Conservation (phyloP, 345 rosid genomes). For the Citropsis articulata region DNA sequence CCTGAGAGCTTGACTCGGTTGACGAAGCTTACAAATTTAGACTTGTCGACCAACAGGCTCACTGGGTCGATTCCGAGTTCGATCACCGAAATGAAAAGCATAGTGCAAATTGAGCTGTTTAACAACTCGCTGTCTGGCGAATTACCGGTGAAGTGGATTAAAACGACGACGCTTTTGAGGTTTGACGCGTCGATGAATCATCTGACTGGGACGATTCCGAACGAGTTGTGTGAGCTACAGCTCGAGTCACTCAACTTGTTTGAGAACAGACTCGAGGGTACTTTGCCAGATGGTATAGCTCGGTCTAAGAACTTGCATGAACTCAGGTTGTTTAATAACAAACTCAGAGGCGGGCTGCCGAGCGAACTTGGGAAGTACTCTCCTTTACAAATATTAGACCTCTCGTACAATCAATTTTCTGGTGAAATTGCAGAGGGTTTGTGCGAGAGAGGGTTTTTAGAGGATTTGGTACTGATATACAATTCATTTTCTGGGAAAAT, state of each 20-base stretch:
- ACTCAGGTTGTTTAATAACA: slow-evolving; percentile 71
- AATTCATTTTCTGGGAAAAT: slow-evolving; percentile 72
- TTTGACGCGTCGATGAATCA: slow-evolving; percentile 70
- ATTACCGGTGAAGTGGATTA: slow-evolving; percentile 48
- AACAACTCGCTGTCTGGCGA: slow-evolving; percentile 67
- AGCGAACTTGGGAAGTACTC: slow-evolving; percentile 63
- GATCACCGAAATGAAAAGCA: slow-evolving; percentile 39
- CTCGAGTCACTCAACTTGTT: slow-evolving; percentile 63
- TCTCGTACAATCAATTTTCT: slow-evolving; percentile 62
- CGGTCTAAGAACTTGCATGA: slow-evolving; percentile 51
- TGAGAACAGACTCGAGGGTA: slow-evolving; percentile 68
- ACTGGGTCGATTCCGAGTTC: slow-evolving; percentile 67
- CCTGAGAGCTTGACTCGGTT: slow-evolving; percentile 43
- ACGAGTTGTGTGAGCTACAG: slow-evolving; percentile 49
- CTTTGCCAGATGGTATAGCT: slow-evolving; percentile 61
- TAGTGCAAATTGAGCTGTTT: slow-evolving; percentile 69
- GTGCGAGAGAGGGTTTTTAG: slow-evolving; percentile 50
- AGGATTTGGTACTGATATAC: slow-evolving; percentile 55
- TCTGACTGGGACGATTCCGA: slow-evolving; percentile 60
- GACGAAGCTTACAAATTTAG: slow-evolving; percentile 42
- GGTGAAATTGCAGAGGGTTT: slow-evolving; percentile 60
- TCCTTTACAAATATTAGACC: slow-evolving; percentile 44
- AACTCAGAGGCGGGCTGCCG: slow-evolving; percentile 62
- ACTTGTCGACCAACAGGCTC: slow-evolving; percentile 50
- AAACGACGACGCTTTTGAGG: slow-evolving; percentile 43